Evolutionary conservation across 371 early-diverging fungal genomes (phyloP).

Genomic region (Coemansia sp.): DNA sequence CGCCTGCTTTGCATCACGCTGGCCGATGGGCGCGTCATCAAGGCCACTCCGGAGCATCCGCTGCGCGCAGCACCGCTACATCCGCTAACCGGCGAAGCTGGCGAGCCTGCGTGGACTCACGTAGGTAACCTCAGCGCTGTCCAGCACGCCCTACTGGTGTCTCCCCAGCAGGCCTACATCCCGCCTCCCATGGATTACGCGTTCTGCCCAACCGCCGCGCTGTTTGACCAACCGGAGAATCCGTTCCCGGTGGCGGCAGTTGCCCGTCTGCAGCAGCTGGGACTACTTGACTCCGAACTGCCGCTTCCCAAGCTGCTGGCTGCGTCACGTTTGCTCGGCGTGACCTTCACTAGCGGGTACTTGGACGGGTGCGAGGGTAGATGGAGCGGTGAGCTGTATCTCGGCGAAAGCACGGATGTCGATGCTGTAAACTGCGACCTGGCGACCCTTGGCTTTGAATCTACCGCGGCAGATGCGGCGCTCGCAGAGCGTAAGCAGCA

Average conservation of each 20-base stretch:
- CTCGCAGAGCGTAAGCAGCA: neutral
- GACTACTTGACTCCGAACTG: conserved; percentile 18
- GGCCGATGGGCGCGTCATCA: conserved; percentile 28
- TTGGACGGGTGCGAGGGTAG: neutral
- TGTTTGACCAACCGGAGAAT: neutral
- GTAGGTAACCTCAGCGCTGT: conserved; percentile 22
- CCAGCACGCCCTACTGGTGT: conserved; percentile 19
- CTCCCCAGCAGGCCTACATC: conserved; percentile 20
- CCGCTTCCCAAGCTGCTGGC: conserved; percentile 25
- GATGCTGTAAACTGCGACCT: conserved; percentile 20
- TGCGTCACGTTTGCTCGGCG: conserved; percentile 21
- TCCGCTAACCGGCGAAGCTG: conserved; percentile 10
- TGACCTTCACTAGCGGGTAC: neutral
- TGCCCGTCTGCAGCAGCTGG: conserved; percentile 14
- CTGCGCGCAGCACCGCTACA: conserved; percentile 26
- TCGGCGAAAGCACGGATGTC: conserved; percentile 19
- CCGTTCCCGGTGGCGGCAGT: neutral
- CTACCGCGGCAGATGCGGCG: neutral
- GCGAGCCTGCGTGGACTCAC: conserved; percentile 17
- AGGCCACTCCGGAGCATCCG: conserved; percentile 27
- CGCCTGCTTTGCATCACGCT: conserved; percentile 27
- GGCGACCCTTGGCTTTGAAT: conserved; percentile 19
- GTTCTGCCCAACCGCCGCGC: conserved; percentile 5
- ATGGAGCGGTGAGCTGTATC: conserved; percentile 7
- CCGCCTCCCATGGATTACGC: conserved; percentile 9